Percentiles rank a stretch among this genome's conserved stretches.
These are phyloP conservation scores for Royoungia palumana DNA, from an alignment of 768 basidiomycete genomes.

Conservation along the genomic window DNA sequence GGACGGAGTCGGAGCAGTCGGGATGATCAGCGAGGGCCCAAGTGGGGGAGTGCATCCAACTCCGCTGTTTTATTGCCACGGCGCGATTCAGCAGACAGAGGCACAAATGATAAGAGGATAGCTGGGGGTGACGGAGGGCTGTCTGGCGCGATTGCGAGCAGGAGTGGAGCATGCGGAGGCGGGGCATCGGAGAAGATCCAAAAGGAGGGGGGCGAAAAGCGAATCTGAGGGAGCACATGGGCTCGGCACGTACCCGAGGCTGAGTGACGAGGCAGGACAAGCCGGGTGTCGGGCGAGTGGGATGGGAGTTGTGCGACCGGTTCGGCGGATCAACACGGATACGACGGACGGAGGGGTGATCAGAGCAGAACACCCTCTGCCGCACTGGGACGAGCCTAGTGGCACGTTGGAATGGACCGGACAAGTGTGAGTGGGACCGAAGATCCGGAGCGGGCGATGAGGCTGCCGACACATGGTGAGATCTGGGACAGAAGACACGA, in stretches of 20 bases:
- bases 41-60: slow-evolving; percentile 16
- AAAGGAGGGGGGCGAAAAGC: slow-evolving; percentile 11
- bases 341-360: not conserved
- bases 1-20: slow-evolving; percentile 28
- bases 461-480: slow-evolving; percentile 9
- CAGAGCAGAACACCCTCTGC: slow-evolving; percentile 18
- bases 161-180: slow-evolving; percentile 15
- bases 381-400: slow-evolving; percentile 7
- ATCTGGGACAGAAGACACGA: slow-evolving; percentile 12
- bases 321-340: slow-evolving; percentile 24
- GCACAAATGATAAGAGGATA: not conserved
- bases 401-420: not conserved
- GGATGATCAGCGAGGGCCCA: slow-evolving; percentile 22
- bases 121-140: not conserved
- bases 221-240: slow-evolving; percentile 32
- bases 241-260: slow-evolving; percentile 19
- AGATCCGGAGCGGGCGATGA: slow-evolving; percentile 12
- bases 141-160: slow-evolving; percentile 1
- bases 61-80: slow-evolving; percentile 15
- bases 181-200: slow-evolving; percentile 26
- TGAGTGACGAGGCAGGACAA: slow-evolving; percentile 2
- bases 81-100: slow-evolving; percentile 11
- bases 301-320: slow-evolving; percentile 10
- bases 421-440: slow-evolving; percentile 6
- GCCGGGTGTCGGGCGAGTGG: slow-evolving; percentile 13